These are phyloP conservation scores for Butyriboletus appendiculatus DNA, from an alignment of 1,284 basidiomycete genomes.

Conservation along the genomic window DNA sequence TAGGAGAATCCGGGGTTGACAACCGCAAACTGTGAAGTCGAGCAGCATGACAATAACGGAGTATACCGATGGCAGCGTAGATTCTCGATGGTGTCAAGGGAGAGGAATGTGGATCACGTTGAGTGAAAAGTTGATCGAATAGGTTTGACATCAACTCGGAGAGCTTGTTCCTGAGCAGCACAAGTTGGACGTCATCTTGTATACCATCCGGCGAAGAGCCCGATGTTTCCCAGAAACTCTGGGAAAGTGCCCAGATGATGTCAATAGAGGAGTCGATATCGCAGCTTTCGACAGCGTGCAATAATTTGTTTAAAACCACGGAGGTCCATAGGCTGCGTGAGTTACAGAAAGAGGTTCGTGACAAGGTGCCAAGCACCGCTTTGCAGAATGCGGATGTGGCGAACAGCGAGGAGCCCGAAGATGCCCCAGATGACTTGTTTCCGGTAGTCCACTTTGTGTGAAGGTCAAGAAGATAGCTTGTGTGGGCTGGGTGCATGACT, in stretches of 20 bases:
- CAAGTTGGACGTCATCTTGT: constrained; percentile 3
- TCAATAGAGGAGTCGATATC: constrained; percentile 28
- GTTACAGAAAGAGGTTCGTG: constrained; percentile 9
- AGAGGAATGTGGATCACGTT: background rate
- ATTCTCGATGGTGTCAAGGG: constrained; percentile 7
- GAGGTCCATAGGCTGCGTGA: constrained; percentile 39
- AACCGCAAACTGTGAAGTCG: constrained; percentile 18
- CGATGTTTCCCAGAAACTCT: constrained; percentile 11
- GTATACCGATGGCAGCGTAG: constrained; percentile 20
- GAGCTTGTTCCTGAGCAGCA: constrained; percentile 20
- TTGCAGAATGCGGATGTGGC: constrained; percentile 33
- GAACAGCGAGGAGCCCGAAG: constrained; percentile 15
- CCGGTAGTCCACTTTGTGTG: constrained; percentile 34
- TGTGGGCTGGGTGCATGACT: constrained; percentile 45
- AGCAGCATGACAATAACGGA: constrained; percentile 18
- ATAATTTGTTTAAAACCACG: constrained; percentile 39
- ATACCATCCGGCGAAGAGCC: background rate
- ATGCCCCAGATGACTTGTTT: constrained; percentile 1
- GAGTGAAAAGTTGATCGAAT: constrained; percentile 27
- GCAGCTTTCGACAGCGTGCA: constrained; percentile 22
- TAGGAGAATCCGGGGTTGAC: constrained; percentile 3
- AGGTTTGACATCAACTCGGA: constrained; percentile 26
- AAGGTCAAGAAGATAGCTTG: constrained; percentile 41
- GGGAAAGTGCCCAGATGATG: constrained; percentile 16
- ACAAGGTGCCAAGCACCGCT: constrained; percentile 18